Conservation (phyloP, 2,329 filamentous ascomycete genomes). For the Talaromyces piceae region DNA sequence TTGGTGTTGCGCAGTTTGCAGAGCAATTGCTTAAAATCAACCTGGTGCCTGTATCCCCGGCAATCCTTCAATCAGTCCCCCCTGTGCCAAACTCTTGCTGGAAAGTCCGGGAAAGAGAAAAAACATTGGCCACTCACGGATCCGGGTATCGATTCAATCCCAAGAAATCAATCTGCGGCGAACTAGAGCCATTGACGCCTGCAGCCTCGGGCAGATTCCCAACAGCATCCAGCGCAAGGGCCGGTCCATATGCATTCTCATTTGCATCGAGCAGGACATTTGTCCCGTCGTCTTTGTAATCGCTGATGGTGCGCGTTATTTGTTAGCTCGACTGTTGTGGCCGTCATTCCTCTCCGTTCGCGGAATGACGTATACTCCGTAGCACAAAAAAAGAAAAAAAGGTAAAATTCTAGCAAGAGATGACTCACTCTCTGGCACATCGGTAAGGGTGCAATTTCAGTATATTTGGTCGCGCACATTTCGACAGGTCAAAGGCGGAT, state of each 20-base stretch:
- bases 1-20: constrained; percentile 80
- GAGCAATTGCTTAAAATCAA: constrained; percentile 74
- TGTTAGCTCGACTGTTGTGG: no score
- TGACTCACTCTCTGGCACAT: constrained; percentile 68
- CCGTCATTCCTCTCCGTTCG: no score
- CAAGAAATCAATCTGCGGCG: constrained; percentile 63
- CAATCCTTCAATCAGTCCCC: no score
- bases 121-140: constrained; percentile 44
- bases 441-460: constrained; percentile 69
- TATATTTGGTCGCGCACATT: constrained; percentile 70
- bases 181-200: constrained; percentile 28
- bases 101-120: no score
- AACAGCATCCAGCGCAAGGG: constrained; percentile 50
- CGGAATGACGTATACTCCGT: constrained; percentile 10
- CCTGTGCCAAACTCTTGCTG: no score
- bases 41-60: constrained; percentile 59
- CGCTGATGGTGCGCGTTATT: constrained; percentile 47
- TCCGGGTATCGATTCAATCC: constrained; percentile 92
- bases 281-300: constrained; percentile 97
- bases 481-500: constrained; percentile 63
- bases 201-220: constrained; percentile 42
- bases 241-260: constrained; percentile 91
- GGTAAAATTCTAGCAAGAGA: background rate
- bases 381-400: constrained; percentile 1
- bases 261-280: constrained; percentile 97